Conservation (phyloP, 2,329 filamentous ascomycete species). For the Cladorrhinum sp. region DNA sequence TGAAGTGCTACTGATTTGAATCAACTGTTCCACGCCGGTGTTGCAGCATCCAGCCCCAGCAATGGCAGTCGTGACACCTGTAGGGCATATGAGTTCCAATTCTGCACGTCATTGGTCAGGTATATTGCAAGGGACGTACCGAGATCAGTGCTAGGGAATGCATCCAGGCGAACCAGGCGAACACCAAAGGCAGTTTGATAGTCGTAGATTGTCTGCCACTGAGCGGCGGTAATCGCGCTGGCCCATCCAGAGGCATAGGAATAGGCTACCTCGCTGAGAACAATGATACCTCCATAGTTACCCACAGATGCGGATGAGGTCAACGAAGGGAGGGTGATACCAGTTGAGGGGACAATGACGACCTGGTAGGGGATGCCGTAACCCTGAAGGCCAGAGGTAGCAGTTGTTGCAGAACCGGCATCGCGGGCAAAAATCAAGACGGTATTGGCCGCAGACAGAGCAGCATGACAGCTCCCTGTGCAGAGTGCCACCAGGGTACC, state of each 20-base stretch:
- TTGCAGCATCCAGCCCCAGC: constrained; percentile 43
- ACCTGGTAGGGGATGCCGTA: constrained; percentile 60
- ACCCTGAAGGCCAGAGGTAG: constrained; percentile 53
- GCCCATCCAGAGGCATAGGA: constrained; percentile 47
- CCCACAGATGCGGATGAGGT: constrained; percentile 47
- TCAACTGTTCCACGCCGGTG: constrained; percentile 46
- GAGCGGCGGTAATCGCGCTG: constrained; percentile 53
- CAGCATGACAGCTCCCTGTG: constrained; percentile 14
- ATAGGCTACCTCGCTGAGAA: constrained; percentile 53
- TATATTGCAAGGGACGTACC: constrained; percentile 35
- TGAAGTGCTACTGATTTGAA: constrained; percentile 52
- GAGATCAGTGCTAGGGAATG: constrained; percentile 51
- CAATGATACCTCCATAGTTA: constrained; percentile 59
- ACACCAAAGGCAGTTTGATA: constrained; percentile 59
- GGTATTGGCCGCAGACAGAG: constrained; percentile 40
- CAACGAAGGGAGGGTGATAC: constrained; percentile 49
- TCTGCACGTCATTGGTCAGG: not conserved
- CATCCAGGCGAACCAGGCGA: constrained; percentile 59
- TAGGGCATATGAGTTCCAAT: not conserved
- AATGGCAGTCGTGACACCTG: constrained; percentile 26
- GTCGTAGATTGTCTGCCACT: constrained; percentile 54
- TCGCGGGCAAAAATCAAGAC: constrained; percentile 57
- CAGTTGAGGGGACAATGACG: constrained; percentile 51
- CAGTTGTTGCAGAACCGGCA: constrained; percentile 44
- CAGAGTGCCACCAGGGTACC: constrained; percentile 8